Evolutionary conservation across 2,329 filamentous ascomycete genomes (phyloP).

Genomic region (Xylariaceae sp.): DNA sequence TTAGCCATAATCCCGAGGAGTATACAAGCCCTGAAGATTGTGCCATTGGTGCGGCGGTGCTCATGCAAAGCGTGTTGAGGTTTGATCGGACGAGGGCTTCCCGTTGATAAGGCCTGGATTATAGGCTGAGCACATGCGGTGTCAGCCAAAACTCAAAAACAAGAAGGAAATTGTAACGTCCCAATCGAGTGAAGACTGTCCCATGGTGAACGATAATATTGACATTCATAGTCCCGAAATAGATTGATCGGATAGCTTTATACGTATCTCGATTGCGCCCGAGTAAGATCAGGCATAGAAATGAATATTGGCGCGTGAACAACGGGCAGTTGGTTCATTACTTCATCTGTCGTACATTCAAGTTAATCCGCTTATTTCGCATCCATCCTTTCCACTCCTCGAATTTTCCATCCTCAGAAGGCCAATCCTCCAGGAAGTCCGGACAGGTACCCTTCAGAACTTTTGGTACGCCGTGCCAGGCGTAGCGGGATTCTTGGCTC

Average conservation of each 20-base stretch:
- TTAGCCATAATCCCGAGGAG: conserved; percentile 62
- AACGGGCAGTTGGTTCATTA: conserved; percentile 35
- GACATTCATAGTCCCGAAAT: not conserved
- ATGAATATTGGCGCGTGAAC: not conserved
- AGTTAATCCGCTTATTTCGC: conserved; percentile 77
- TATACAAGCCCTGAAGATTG: conserved; percentile 58
- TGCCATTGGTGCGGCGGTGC: conserved; percentile 49
- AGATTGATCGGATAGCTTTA: not conserved
- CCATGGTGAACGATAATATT: not conserved
- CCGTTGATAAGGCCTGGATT: not conserved
- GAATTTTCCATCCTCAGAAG: conserved; percentile 52
- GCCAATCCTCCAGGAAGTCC: conserved; percentile 69
- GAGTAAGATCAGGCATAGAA: not conserved
- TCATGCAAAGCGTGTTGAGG: conserved; percentile 41
- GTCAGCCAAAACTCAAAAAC: not conserved
- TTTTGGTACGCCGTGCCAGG: conserved; percentile 94
- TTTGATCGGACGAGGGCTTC: conserved; percentile 34
- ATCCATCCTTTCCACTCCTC: conserved; percentile 83
- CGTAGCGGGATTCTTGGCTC: conserved; percentile 74
- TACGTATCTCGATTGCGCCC: not conserved
- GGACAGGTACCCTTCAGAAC: conserved; percentile 79
- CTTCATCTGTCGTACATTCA: conserved; percentile 89
- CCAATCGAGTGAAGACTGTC: not conserved
- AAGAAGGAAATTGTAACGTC: not conserved
- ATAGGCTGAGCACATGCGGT: not conserved